These are phyloP conservation scores for Aspergillus cavernicola DNA, from an alignment of 495 filamentous ascomycete species.

Conservation along the genomic window DNA sequence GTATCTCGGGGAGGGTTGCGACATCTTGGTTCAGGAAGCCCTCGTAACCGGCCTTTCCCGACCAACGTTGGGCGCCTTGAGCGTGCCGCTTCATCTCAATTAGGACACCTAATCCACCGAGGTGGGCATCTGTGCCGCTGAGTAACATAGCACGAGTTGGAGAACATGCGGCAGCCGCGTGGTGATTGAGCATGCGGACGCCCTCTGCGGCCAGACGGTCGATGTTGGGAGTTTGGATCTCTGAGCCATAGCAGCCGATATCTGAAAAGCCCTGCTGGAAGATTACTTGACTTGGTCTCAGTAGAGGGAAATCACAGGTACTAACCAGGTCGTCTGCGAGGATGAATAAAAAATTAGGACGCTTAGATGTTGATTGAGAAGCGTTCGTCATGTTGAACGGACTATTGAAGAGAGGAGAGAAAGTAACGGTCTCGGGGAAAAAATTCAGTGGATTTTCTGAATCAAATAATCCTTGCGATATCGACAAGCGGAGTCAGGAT, in stretches of 20 bases:
- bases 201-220: constrained; percentile 30
- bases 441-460: too few species aligned
- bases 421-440: too few species aligned
- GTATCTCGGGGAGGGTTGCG: constrained; percentile 46
- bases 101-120: constrained; percentile 28
- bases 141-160: constrained; percentile 43
- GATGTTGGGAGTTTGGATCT: constrained; percentile 34
- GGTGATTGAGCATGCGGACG: constrained; percentile 28
- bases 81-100: neutral
- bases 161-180: constrained; percentile 33
- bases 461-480: too few species aligned
- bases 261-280: constrained; percentile 25
- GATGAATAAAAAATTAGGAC: constrained; percentile 36
- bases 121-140: constrained; percentile 51
- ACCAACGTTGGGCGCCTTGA: constrained; percentile 9
- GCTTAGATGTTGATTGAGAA: neutral
- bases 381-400: neutral
- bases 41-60: constrained; percentile 39
- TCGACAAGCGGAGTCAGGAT: too few species aligned
- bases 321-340: constrained; percentile 31
- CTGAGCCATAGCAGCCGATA: constrained; percentile 28
- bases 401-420: neutral
- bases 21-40: constrained; percentile 55
- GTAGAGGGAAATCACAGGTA: too few species aligned
- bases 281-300: too few species aligned